Percentiles rank a stretch among this genome's conserved stretches.
Evolutionary conservation across 495 filamentous ascomycete genomes (phyloP).

Genomic region (Chaetomium fimeti): DNA sequence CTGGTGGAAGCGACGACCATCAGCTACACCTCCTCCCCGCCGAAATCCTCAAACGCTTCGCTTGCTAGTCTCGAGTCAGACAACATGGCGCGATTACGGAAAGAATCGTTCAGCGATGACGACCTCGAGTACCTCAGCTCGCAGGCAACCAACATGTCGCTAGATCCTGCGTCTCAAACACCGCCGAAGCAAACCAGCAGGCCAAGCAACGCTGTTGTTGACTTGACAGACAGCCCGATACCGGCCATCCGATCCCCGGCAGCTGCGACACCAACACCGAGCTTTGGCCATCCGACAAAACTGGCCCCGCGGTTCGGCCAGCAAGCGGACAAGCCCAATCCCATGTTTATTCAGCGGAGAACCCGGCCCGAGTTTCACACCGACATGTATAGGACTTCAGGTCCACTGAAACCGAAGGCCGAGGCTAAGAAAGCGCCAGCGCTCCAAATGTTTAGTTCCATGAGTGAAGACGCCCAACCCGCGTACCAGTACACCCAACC

Average conservation of each 20-base stretch:
- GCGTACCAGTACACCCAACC: slow-evolving; percentile 40
- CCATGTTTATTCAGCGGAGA: slow-evolving; percentile 47
- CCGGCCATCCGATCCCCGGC: slow-evolving; percentile 23
- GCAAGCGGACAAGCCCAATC: slow-evolving; percentile 32
- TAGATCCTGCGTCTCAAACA: slow-evolving; percentile 23
- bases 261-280: slow-evolving; percentile 29
- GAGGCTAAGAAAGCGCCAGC: slow-evolving; percentile 37
- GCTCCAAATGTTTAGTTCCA: slow-evolving; percentile 42
- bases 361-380: slow-evolving; percentile 49
- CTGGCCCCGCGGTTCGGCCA: slow-evolving; percentile 25
- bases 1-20: slow-evolving; percentile 30
- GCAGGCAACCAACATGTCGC: slow-evolving; percentile 36
- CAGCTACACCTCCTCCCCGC: slow-evolving; percentile 21
- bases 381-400: slow-evolving; percentile 40
- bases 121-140: slow-evolving; percentile 39
- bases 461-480: slow-evolving; percentile 34
- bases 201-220: slow-evolving; percentile 23
- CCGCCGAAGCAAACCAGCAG: slow-evolving; percentile 17
- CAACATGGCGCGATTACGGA: slow-evolving; percentile 30
- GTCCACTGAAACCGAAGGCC: slow-evolving; percentile 42
- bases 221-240: slow-evolving; percentile 31
- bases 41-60: background rate
- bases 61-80: background rate
- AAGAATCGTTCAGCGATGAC: slow-evolving; percentile 38
- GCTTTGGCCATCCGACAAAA: slow-evolving; percentile 37